phyloP scores from a whole-genome alignment of 2,329 filamentous ascomycete species.

The Chrysosporium keratinophilum region DNA sequence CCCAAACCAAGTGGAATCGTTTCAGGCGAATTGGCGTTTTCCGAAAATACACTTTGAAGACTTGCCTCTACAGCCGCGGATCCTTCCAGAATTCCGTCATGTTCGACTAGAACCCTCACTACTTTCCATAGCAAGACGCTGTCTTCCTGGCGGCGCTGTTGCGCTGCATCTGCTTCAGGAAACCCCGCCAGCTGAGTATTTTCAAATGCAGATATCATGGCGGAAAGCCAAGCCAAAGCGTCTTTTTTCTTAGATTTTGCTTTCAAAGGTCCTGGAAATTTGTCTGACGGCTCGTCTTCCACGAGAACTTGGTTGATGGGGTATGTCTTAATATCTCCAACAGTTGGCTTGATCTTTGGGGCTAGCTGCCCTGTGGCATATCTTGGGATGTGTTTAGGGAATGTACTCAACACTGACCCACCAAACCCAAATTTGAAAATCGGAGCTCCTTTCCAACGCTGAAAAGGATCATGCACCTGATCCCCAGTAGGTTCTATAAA shows the following conservation, averaged over 20 bases:
- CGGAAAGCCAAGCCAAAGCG: conserved; percentile 64
- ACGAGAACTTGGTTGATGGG: conserved; percentile 64
- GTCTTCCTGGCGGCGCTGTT: conserved; percentile 59
- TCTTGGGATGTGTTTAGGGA: conserved; percentile 78
- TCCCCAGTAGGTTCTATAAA: conserved; percentile 49
- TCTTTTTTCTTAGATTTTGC: conserved; percentile 96
- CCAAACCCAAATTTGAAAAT: conserved; percentile 82
- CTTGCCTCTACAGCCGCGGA: conserved; percentile 60
- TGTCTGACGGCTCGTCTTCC: conserved; percentile 59
- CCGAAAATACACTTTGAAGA: conserved; percentile 63
- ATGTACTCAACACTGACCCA: conserved; percentile 69
- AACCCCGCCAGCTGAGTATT: conserved; percentile 37
- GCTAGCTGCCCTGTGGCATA: conserved; percentile 64
- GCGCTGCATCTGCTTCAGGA: conserved; percentile 41
- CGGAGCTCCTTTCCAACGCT: conserved; percentile 84
- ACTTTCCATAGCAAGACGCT: conserved; percentile 81
- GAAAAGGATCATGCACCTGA: conserved; percentile 58
- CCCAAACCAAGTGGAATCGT: conserved; percentile 1
- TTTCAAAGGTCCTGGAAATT: conserved; percentile 83
- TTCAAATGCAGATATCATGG: conserved; percentile 66
- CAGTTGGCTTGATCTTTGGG: conserved; percentile 70
- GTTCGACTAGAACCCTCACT: conserved; percentile 67
- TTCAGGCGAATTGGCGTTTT: conserved; percentile 38
- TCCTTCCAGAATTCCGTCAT: conserved; percentile 73
- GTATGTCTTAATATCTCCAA: conserved; percentile 71